Conservation (phyloP, 2,329 filamentous ascomycete genomes). For the Epichloe coenophiala region DNA sequence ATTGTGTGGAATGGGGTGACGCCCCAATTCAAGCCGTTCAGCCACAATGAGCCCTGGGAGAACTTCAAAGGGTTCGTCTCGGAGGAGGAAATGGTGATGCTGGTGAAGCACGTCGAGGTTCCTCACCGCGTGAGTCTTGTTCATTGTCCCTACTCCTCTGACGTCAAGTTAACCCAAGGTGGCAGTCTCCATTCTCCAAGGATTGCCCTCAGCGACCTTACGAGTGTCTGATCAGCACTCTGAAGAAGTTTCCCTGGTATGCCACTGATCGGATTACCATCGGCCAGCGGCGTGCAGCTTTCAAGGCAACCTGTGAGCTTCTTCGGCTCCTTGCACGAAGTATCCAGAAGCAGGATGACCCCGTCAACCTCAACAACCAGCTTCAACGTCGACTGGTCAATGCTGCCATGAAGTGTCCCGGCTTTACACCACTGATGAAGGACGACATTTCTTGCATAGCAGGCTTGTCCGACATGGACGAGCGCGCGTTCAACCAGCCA, state of each 20-base stretch:
- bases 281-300: slow-evolving; percentile 39
- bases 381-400: slow-evolving; percentile 39
- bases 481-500: slow-evolving; percentile 32
- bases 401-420: slow-evolving; percentile 42
- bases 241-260: slow-evolving; percentile 51
- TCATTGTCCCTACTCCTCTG: background rate
- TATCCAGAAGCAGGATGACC: slow-evolving; percentile 25
- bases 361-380: slow-evolving; percentile 34
- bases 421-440: slow-evolving; percentile 49
- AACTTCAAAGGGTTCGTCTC: slow-evolving; percentile 48
- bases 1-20: slow-evolving; percentile 38
- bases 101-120: slow-evolving; percentile 49
- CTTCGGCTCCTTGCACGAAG: slow-evolving; percentile 30
- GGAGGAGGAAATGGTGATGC: slow-evolving; percentile 49
- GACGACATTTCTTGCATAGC: slow-evolving; percentile 39
- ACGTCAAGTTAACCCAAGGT: slow-evolving; percentile 3
- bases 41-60: slow-evolving; percentile 29
- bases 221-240: slow-evolving; percentile 50
- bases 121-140: slow-evolving; percentile 42
- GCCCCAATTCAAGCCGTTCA: slow-evolving; percentile 25
- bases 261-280: slow-evolving; percentile 43
- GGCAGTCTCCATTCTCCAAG: slow-evolving; percentile 43
- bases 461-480: slow-evolving; percentile 21
- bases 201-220: slow-evolving; percentile 51
- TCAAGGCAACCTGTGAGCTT: slow-evolving; percentile 35